Evolutionary conservation across 2,329 filamentous ascomycete species (phyloP), one percentile per base, ranked within the genome.

Genomic region (Fonsecaea monophora): DNA sequence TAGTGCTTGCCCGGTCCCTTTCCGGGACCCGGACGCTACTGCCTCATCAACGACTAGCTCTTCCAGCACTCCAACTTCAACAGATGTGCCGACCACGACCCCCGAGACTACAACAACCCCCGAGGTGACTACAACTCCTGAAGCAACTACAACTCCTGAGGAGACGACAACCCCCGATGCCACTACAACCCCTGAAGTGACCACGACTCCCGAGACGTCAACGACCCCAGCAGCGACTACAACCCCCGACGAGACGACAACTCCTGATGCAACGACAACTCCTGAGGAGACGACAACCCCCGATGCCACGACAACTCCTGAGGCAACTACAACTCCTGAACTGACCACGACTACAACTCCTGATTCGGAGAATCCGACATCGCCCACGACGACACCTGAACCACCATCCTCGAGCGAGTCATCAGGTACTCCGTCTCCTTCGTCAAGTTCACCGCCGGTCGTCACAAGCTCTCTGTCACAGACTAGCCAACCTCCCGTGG

Each of bases 1-100:
- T 53, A 45, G 57, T 5, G 65, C 56, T 25, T 70, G 68, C 48
- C 65, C 70, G 8, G 69, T 65, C 7, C 59, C 59, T 13, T 50
- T 35, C 4, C 30, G 15, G 64, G 65, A 58, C 62, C 53, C 57
- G 13, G 42, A 60, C 9, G 60, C n/a, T 13, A 56, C 37, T 37
- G 38, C 50, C 15, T 56, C 60, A 12, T 35, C 60, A 21, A 35
- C 53, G 6, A 50, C 1, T 15, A 32, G 25, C 21, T 8, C 59
- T 15, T 54, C 45, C 5, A 53, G 45, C 45, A 61, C 48, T 15
- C 13, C 59, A 12, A 9, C 48, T 18, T 3, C 59, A 15, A 25
- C 25, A 13, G 60, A 56, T 15, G 37, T 48, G 15, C 18, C 60
- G 50, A 54, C 60, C 38, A 62, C 60, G 13, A 62, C 59, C 13